Conservation (phyloP, 2,329 filamentous ascomycete genomes). For the Botryotinia narcissicola region DNA sequence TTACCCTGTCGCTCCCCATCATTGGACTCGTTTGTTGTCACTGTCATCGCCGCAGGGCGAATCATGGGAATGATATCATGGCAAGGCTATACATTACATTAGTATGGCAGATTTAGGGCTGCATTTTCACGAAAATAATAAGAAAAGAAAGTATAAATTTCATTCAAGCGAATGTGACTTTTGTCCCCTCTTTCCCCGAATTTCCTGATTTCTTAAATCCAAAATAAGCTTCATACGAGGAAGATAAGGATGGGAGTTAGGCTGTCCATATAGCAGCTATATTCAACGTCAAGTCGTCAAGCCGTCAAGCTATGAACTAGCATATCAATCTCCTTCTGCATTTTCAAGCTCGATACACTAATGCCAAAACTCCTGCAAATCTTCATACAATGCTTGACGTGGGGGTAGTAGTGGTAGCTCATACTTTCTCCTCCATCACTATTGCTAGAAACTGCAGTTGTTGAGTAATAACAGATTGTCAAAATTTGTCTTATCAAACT, state of each 20-base stretch:
- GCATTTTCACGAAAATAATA: no score
- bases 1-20: not conserved
- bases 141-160: not conserved
- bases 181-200: no score
- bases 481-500: not conserved
- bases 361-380: constrained; percentile 1
- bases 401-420: not conserved
- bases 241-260: not conserved
- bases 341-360: not conserved
- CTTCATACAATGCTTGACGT: not conserved
- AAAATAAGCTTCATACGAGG: not conserved
- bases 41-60: not conserved
- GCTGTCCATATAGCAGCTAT: not conserved
- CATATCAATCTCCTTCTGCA: not conserved
- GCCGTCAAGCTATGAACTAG: not conserved
- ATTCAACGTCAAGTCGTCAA: not conserved
- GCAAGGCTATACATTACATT: not conserved
- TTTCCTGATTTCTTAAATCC: not conserved
- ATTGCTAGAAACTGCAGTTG: not conserved
- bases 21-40: constrained; percentile 6
- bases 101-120: not conserved
- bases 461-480: not conserved
- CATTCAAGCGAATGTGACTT: not conserved
- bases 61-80: not conserved
- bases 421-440: not conserved